These are phyloP conservation scores for Penicillium sp. DNA, from an alignment of 2,329 filamentous ascomycete species.

Conservation along the genomic window DNA sequence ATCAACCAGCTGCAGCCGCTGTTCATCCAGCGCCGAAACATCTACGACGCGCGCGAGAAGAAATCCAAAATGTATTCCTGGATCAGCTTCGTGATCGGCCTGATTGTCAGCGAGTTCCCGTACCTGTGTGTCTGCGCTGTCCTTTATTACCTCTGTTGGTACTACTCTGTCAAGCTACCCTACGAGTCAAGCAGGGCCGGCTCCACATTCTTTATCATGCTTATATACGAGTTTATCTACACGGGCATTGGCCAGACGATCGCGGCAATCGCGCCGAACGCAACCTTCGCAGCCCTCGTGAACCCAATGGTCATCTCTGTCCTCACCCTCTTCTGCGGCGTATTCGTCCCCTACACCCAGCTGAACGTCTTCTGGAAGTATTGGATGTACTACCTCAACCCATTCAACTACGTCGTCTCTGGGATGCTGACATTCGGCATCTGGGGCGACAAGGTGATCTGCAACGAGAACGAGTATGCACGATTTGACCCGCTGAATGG, in stretches of 20 bases:
- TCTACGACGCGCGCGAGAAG: conserved; percentile 71
- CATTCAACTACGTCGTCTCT: conserved; percentile 36
- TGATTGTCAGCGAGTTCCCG: conserved; percentile 72
- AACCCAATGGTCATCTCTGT: conserved; percentile 72
- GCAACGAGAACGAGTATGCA: no score
- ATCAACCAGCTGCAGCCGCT: conserved; percentile 64
- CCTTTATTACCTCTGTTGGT: conserved; percentile 75
- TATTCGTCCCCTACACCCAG: conserved; percentile 35
- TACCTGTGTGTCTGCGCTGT: conserved; percentile 65
- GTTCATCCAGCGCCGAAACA: conserved; percentile 69
- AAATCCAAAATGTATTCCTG: conserved; percentile 76
- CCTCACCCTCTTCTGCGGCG: conserved; percentile 37
- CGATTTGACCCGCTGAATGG: no score
- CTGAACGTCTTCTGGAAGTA: conserved; percentile 39
- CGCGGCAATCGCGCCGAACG: conserved; percentile 70
- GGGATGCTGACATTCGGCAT: no score
- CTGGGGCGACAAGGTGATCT: no score
- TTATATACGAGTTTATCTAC: conserved; percentile 75
- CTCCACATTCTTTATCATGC: conserved; percentile 69
- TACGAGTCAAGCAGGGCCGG: conserved; percentile 41
- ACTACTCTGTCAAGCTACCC: conserved; percentile 66
- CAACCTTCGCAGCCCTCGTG: conserved; percentile 72
- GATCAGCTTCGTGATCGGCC: conserved; percentile 72
- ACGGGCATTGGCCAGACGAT: conserved; percentile 78
- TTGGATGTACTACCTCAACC: conserved; percentile 39